Base-by-base conservation (phyloP, 306 rosid species). In the Trifolium subterraneum region DNA sequence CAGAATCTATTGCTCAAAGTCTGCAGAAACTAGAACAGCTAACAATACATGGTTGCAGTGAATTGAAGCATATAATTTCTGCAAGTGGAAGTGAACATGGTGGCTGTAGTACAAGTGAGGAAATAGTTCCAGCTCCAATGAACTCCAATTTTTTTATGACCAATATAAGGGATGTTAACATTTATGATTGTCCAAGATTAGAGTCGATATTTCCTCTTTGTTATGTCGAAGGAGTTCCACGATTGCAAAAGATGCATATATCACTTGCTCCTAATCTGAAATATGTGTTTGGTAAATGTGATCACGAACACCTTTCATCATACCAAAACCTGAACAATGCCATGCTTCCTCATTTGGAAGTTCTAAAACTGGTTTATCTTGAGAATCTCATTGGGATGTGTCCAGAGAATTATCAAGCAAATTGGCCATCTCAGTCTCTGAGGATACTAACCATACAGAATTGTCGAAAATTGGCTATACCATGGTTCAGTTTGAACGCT, bases 1-100 rank as follows among this genome's bases (percentile, higher is more conserved):
- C 77, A 7, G 2, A 16, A 27, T 44, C 60, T 16, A 60, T 60
- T 59, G 45, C 60, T 15, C 59, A 12, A 27, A 73, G 68, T 35
- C 0, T 63, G 15, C 27, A 8, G 11, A 6, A 54, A 20, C 5
- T 54, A 54, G 60, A 54, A 54, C 7, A 10, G 2, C 31, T 54
- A 10, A 1, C 1, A 19, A 4, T 52, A 19, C 4, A 19, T 3
- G 60, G 12, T 4, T 52, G 25, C 2, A 1, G 2, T 1, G 25
- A 51, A 18, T 16, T 51, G 25, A 51, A 51, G 58, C 58, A 16
- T 51, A 18, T 51, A 51, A 51, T 22, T 51, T 12, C 22, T 14
- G 2, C 13, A 3, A 6, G 60, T 20, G 60, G 13, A 9, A 22
- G 35, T 1, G 35, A 56, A 0, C 62, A 55, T 10, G 3, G n/a